Conservation (phyloP, 768 basidiomycete genomes). For the Mycena epipterygia region DNA sequence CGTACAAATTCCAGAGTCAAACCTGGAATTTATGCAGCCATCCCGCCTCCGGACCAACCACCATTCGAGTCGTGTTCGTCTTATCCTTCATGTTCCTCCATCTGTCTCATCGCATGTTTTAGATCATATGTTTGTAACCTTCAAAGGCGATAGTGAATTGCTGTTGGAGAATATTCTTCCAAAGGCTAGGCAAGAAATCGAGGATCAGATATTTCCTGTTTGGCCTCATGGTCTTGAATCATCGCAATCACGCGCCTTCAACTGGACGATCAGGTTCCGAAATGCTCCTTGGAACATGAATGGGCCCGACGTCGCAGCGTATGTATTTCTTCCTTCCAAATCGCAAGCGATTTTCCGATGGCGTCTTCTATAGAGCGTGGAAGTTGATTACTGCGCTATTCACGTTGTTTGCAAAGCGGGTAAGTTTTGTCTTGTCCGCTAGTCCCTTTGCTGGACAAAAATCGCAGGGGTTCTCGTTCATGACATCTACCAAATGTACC, state of each 20-base stretch:
- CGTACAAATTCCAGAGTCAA: slow-evolving; percentile 59
- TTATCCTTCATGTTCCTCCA: slow-evolving; percentile 1
- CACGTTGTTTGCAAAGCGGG: slow-evolving; percentile 69
- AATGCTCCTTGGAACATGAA: slow-evolving; percentile 77
- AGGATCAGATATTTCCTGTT: slow-evolving; percentile 66
- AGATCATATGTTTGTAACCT: slow-evolving; percentile 84
- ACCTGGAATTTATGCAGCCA: slow-evolving; percentile 37
- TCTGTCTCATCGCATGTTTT: slow-evolving; percentile 17
- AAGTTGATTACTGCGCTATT: slow-evolving; percentile 73
- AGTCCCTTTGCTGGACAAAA: slow-evolving; percentile 30
- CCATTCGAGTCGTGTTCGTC: slow-evolving; percentile 27
- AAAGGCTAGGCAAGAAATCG: slow-evolving; percentile 70
- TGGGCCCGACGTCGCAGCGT: slow-evolving; percentile 69
- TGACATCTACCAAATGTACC: slow-evolving; percentile 71
- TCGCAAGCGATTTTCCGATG: slow-evolving; percentile 19
- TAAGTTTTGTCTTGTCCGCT: slow-evolving; percentile 45
- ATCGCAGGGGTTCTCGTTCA: slow-evolving; percentile 77
- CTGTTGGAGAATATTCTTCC: slow-evolving; percentile 66
- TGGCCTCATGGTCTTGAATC: slow-evolving; percentile 78
- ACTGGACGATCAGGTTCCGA: slow-evolving; percentile 74
- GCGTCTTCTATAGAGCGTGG: slow-evolving; percentile 60
- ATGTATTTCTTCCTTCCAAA: slow-evolving; percentile 38
- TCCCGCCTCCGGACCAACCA: slow-evolving; percentile 42
- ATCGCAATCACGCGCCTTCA: slow-evolving; percentile 53
- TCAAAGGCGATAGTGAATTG: slow-evolving; percentile 76